Base-by-base conservation (phyloP, 1,284 basidiomycete species). In the Rhodotorula sp. region DNA sequence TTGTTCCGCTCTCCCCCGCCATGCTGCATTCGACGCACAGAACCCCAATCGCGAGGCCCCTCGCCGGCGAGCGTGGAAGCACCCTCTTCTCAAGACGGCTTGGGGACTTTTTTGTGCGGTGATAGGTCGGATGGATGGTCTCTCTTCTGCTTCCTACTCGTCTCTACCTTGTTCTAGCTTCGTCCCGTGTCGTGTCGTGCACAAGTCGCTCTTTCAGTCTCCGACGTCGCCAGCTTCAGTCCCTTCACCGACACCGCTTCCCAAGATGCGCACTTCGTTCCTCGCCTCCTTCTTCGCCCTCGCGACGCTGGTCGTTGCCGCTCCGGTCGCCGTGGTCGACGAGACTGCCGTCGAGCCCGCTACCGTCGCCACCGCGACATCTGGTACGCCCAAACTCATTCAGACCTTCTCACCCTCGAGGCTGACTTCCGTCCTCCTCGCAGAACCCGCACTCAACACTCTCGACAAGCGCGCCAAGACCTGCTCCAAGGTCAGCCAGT, bases 201-300 rank as follows among this genome's bases (percentile, higher is more conserved):
- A 34, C 13, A 5, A 20, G 28, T 10, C 28, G 6, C 6, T 37
- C 54, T 37, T 31, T 46, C 40, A 31, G 18, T 31, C 46, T 20
- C n/a, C n/a, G 11, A n/a, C 40, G 16, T 24, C 37, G 15, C 55
- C 20, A 11, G 37, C n/a, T 18, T 30, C 53, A 24, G 26, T 44
- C 31, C 20, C 16, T n/a, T 8, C 54, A 24, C 22, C 37, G 18
- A 16, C 28, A 16, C 47, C 55, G 26, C 34, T 13, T n/a, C 26
- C 57, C 9, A 47, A 5, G 22, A 64, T 68, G 67, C 58, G 55
- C 53, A 37, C 53, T 24, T 15, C 61, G 40, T 16, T 62, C 54
- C 16, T 59, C 50, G 61, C 55, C 30, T 47, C 59, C 37, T 22
- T 60, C 53, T 53, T 64, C 62, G 58, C 58, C 37, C 58, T 64